phyloP scores from a whole-genome alignment of 495 filamentous ascomycete genomes.

The Tuber microsphaerosporum region DNA sequence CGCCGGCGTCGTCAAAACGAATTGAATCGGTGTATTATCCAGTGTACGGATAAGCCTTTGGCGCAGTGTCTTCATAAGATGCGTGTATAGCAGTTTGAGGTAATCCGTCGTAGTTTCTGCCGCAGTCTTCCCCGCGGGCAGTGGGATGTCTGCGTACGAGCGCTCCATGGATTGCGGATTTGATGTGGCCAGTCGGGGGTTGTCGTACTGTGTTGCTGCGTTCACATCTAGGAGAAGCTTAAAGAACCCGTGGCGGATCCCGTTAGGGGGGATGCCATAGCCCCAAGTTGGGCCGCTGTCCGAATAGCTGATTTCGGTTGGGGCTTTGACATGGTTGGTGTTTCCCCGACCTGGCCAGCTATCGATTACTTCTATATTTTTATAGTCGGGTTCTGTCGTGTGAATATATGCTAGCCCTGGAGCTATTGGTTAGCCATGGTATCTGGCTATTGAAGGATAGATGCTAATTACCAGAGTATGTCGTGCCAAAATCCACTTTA shows the following conservation, averaged over 20 bases:
- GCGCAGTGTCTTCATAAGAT: conserved; percentile 14
- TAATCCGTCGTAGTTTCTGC: conserved; percentile 15
- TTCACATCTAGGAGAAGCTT: conserved; percentile 21
- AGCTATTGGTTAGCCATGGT: not conserved
- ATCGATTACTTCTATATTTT: conserved; percentile 9
- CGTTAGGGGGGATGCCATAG: conserved; percentile 11
- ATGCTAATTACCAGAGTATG: conserved; percentile 23
- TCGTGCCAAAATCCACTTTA: conserved; percentile 28
- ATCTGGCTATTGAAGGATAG: not conserved
- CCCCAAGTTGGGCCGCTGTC: conserved; percentile 9
- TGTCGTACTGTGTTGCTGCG: conserved; percentile 11
- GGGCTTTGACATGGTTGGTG: conserved; percentile 8
- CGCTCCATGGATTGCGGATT: conserved; percentile 6
- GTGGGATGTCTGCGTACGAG: conserved; percentile 3
- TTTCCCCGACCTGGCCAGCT: conserved; percentile 2
- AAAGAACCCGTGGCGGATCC: conserved; percentile 16
- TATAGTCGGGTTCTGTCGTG: not conserved
- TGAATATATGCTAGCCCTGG: conserved; percentile 21
- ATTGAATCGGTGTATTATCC: conserved; percentile 39
- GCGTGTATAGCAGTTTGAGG: conserved; percentile 13
- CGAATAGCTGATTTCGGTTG: conserved; percentile 17
- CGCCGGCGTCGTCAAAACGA: conserved; percentile 41
- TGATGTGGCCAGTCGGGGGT: conserved; percentile 7
- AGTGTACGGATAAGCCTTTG: conserved; percentile 7
- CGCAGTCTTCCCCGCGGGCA: conserved; percentile 14